Evolutionary conservation across 1,284 basidiomycete species (phyloP), one percentile per base, ranked within the genome.

Genomic region (Moesziomyces sp.): DNA sequence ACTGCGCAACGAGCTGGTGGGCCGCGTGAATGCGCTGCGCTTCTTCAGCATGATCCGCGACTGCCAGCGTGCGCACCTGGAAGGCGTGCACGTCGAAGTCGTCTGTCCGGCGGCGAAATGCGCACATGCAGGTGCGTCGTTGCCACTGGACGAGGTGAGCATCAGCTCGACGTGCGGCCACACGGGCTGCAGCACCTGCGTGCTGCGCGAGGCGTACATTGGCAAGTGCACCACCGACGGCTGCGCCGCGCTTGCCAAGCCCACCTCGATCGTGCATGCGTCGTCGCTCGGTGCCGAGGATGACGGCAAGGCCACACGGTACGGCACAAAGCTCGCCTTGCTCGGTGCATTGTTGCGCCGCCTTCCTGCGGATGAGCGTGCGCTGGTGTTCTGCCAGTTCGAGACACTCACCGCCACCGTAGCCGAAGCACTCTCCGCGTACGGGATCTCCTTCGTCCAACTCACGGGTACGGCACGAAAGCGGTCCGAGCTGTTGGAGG

Each of bases 321-420:
- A 90, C 74, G 94, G 94, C 9, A 90, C 90, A 86, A 97, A 97
- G 85, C 86, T 97, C 24, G 92, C 94, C 80, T 89, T 89, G 77
- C 89, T 95, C 54, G 89, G 96, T 34, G 86, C 91, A 34, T 85
- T 97, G 69, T 91, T 97, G 85, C 90, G 90, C 89, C 88, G 89
- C 42, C 88, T 95, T 24, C 90, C 91, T 1, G 88, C 89, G 74
- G 86, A 90, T 16, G 93, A 97, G 75, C 90, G 93, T 3, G 88
- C 95, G 14, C 88, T 97, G 43, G 89, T 97, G 55, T 97, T 97
- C 84, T 91, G 96, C 14, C 94, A 97, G 80, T 97, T 96, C 87
- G 91, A 90, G 10, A 95, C 97, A 84, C 88, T 97, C 66, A 92
- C 92, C 87, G 89, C 90, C 81, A 97, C 96, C 84, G 92, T 97